A percentile compares a stretch with the other conserved stretches of the same genome.
phyloP scores from a whole-genome alignment of 768 basidiomycete genomes.

The Boletus eberwhitei region DNA sequence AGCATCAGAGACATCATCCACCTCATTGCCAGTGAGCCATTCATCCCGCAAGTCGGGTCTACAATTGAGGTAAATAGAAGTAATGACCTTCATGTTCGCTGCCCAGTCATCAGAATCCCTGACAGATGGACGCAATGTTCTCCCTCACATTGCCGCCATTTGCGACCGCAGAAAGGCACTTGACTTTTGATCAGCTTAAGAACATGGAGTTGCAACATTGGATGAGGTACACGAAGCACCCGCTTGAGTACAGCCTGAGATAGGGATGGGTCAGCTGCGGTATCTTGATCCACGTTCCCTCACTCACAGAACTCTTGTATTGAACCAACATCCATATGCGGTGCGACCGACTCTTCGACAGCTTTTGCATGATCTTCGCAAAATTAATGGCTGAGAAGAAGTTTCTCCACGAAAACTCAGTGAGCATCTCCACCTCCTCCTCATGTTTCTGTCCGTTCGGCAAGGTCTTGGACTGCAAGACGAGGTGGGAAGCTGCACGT shows the following conservation, averaged over 20 bases:
- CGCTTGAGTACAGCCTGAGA: conserved; percentile 90
- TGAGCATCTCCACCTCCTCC: conserved; percentile 89
- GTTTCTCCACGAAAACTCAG: conserved; percentile 96
- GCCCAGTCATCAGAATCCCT: conserved; percentile 12
- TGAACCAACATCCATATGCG: conserved; percentile 95
- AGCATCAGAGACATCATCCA: conserved; percentile 89
- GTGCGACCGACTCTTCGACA: conserved; percentile 92
- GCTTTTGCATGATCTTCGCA: conserved; percentile 95
- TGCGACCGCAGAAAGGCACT: conserved; percentile 95
- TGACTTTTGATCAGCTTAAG: conserved; percentile 98
- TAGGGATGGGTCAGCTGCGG: conserved; percentile 6
- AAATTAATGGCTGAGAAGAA: conserved; percentile 98
- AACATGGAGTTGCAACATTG: conserved; percentile 89
- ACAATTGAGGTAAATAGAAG: conserved; percentile 96
- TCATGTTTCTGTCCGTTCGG: conserved; percentile 75
- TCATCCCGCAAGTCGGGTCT: conserved; percentile 96
- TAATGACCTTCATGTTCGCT: conserved; percentile 99
- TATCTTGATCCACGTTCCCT: background rate
- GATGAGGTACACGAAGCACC: conserved; percentile 90
- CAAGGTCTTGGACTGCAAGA: conserved; percentile 52
- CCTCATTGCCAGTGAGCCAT: conserved; percentile 92
- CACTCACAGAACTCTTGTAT: conserved; percentile 92
- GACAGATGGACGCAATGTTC: background rate
- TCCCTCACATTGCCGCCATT: conserved; percentile 90
- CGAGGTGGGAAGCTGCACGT: conserved; percentile 55